Base-by-base conservation (phyloP, 2,329 filamentous ascomycete species). In the Monosporascus sp. region DNA sequence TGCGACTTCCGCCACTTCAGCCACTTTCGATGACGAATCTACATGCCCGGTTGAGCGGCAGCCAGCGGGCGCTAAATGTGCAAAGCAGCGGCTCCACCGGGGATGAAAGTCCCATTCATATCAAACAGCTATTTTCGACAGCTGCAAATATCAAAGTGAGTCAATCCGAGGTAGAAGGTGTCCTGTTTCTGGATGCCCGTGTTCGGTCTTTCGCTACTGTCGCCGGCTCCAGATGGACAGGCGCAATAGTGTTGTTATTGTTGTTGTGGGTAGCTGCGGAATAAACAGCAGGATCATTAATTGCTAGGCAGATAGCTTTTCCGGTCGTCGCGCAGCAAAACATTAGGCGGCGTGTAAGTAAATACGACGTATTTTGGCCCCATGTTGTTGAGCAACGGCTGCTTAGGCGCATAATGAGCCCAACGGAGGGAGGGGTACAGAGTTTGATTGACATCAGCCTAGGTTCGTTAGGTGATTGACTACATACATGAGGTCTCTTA, bases 101-200 rank as follows among this genome's bases (percentile, higher is more conserved):
- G 20, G 52, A 56, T 9, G n/a, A 43, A 22, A 48, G 52, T n/a
- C 22, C 47, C 3, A 27, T 47, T 3, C 49, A 50, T 5, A 31
- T 57, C 24, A 54, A 54, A 38, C 47, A 54, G 3, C 56, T 72
- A 3, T 76, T 78, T 51, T 70, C 69, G 2, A 72, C 68, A 9
- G 76, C 75, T 6, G 69, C 74, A 6, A 6, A 70, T 41, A 64
- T 77, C 14, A 65, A 15, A 63, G 72, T 8, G 67, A 76, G 46
- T 72, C 72, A 1, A 63, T 77, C 4, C 4, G 69, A 72, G 37
- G 24, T 25, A 25, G 24, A 25, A 25, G 75, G 75, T 0, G 63
- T 65, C 3, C 45, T 70, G 2, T 71, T 70, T 48, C 54, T 71
- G 0, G 68, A 71, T 52, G 70, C 68, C 3, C 54, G 47, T 9